Percentiles rank a stretch among this genome's conserved stretches.
Conservation (phyloP, 2,329 filamentous ascomycete genomes). For the Ophiostoma ips region DNA sequence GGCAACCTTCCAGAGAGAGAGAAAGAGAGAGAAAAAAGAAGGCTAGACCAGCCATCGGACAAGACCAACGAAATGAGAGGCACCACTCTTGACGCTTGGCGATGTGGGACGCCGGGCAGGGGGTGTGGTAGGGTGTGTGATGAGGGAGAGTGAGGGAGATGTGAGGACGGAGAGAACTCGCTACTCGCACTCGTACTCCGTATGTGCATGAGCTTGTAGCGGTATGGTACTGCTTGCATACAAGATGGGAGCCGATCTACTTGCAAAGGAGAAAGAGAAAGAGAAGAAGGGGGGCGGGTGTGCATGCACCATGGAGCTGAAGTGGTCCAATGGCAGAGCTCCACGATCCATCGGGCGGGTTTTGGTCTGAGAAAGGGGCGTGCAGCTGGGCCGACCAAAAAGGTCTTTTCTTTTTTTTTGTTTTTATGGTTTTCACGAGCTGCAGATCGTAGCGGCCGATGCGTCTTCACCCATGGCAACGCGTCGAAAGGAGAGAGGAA, state of each 20-base stretch:
- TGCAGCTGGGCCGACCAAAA: neutral
- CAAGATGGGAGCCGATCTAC: no score
- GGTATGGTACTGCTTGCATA: no score
- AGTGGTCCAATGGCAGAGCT: constrained; percentile 10
- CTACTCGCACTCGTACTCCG: no score
- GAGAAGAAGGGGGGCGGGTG: no score
- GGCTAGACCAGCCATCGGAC: neutral
- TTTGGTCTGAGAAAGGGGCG: neutral
- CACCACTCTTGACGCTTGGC: constrained; percentile 8
- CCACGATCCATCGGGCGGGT: constrained; percentile 8
- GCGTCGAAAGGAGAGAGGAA: neutral
- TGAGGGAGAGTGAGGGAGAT: no score
- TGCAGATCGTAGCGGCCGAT: neutral
- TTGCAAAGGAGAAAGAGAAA: no score
- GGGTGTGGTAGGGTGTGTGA: no score
- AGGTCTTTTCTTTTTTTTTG: neutral
- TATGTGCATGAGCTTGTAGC: no score
- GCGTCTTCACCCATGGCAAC: neutral
- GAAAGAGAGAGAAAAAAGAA: no score
- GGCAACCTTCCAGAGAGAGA: no score
- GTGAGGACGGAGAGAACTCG: no score
- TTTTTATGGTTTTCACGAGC: neutral
- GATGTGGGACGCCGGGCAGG: neutral
- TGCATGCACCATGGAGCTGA: neutral
- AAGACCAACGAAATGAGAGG: constrained; percentile 8